These are phyloP conservation scores for Eucalyptus cloeziana DNA, from an alignment of 345 rosid species.

Conservation along the genomic window DNA sequence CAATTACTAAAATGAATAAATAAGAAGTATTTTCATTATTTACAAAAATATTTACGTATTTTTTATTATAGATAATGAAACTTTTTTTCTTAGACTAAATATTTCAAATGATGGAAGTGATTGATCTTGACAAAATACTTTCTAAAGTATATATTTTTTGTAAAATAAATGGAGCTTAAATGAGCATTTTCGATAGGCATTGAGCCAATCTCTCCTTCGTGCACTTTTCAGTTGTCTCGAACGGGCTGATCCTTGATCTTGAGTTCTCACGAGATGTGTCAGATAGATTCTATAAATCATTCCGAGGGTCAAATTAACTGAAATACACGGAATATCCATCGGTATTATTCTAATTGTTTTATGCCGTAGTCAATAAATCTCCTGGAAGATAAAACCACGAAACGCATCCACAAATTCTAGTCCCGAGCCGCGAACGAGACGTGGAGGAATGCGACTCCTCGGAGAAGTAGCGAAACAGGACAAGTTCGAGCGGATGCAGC, in stretches of 20 bases:
- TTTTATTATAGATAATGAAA: too few species aligned
- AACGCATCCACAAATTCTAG: neutral
- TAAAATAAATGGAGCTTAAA: neutral
- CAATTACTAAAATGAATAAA: too few species aligned
- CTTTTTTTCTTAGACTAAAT: too few species aligned
- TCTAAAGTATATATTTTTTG: neutral
- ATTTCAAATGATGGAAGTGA: neutral
- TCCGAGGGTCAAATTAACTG: neutral
- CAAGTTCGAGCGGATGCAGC: neutral
- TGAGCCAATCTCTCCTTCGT: neutral
- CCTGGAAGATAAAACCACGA: neutral
- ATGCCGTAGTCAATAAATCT: neutral
- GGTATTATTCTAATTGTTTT: neutral
- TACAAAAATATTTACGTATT: neutral
- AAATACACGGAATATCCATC: neutral
- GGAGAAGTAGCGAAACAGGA: neutral
- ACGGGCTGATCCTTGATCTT: fast-evolving
- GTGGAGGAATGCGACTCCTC: neutral
- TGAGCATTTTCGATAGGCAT: neutral
- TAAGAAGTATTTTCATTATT: fast-evolving
- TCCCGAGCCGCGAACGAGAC: neutral
- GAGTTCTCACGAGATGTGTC: fast-evolving
- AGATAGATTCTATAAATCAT: neutral
- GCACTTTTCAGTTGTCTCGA: neutral
- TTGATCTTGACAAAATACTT: neutral